Evolutionary conservation across 2,329 filamentous ascomycete genomes (phyloP), one percentile per base, ranked within the genome.

Genomic region (Aspergillus intermedius): DNA sequence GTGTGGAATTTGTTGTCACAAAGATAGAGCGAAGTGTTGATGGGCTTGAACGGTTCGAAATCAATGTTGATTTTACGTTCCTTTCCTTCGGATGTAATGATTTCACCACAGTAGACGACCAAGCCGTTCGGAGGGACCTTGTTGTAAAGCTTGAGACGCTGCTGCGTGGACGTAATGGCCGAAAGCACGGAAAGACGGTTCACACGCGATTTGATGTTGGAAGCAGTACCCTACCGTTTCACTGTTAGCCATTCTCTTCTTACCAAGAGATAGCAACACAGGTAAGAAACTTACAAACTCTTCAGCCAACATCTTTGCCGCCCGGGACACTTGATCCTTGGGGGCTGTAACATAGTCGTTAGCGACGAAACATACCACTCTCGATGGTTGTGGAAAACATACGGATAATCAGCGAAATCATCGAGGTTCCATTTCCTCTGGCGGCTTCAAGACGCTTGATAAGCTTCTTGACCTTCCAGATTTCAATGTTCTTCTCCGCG

Each of bases 1-100:
- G 93, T 98, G 70, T 98, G 93, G 74, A 98, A 98, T 69, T 98
- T 98, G 80, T 98, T 98, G 83, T 98, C 93, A 77, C 93, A 98
- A 53, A 98, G 88, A 72, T 98, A 98, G 42, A 98, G 82, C 41
- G 94, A 98, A 32, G 93, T 98, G 75, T 98, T 98, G 83, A 98
- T 98, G 53, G 93, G 93, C 80, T 98, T 98, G 81, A 98, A 98
- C 28, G 93, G 93, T 75, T 98, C 93, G 71, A 98, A 98, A 70
- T 98, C 94, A 70, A 98, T 98, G 75, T 98, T 98, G 78, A 98
- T 94, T 80, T 96, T 98, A 67, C 93, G 82, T 77, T 98, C 93
- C 75, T 98, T 98, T 74, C 93, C 93, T 78, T 98, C 93, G 25
- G 85, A 86, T 49, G 93, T 98, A 78, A 98, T 86, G 71, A 98